Percentiles rank a stretch among this genome's conserved stretches.
phyloP scores from a whole-genome alignment of 768 basidiomycete genomes.

The Termitomyces sp. region DNA sequence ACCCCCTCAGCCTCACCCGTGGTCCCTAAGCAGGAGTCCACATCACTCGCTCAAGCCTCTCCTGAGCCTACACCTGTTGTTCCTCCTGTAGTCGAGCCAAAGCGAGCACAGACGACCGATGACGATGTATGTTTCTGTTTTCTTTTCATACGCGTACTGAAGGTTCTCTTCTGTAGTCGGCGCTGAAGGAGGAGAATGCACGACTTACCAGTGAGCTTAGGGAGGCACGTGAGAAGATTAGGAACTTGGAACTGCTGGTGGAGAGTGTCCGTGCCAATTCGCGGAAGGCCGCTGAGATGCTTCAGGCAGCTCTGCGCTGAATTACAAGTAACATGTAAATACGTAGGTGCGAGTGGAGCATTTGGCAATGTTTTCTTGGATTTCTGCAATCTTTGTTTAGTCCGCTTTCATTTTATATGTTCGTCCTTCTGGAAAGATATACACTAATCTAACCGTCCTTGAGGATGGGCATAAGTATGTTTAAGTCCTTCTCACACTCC shows the following conservation, averaged over 20 bases:
- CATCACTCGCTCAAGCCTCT: slow-evolving; percentile 8
- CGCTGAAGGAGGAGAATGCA: slow-evolving; percentile 54
- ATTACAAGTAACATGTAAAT: not conserved
- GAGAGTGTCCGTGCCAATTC: slow-evolving; percentile 75
- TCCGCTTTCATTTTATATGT: not conserved
- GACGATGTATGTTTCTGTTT: slow-evolving; percentile 22
- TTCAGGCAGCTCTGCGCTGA: slow-evolving; percentile 22
- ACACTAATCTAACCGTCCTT: too few relatives aligned
- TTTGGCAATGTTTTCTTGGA: not conserved
- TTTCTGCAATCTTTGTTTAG: not conserved
- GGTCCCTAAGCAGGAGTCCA: slow-evolving; percentile 12
- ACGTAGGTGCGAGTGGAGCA: not conserved
- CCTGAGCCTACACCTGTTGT: slow-evolving; percentile 14
- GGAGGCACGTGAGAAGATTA: slow-evolving; percentile 77
- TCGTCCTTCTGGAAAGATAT: not conserved
- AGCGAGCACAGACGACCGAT: slow-evolving; percentile 18
- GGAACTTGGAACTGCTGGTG: slow-evolving; percentile 80
- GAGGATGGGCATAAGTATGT: too few relatives aligned
- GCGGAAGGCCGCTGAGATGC: slow-evolving; percentile 65
- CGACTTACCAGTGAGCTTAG: slow-evolving; percentile 64
- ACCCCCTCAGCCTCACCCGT: slow-evolving; percentile 24
- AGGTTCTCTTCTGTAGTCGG: slow-evolving; percentile 6
- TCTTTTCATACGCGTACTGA: not conserved
- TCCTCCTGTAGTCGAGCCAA: slow-evolving; percentile 14
- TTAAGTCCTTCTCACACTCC: too few relatives aligned